A percentile compares a stretch with the other conserved stretches of the same genome.
These are phyloP conservation scores for Hypholoma sublateritium DNA, from an alignment of 768 basidiomycete genomes.

Conservation along the genomic window DNA sequence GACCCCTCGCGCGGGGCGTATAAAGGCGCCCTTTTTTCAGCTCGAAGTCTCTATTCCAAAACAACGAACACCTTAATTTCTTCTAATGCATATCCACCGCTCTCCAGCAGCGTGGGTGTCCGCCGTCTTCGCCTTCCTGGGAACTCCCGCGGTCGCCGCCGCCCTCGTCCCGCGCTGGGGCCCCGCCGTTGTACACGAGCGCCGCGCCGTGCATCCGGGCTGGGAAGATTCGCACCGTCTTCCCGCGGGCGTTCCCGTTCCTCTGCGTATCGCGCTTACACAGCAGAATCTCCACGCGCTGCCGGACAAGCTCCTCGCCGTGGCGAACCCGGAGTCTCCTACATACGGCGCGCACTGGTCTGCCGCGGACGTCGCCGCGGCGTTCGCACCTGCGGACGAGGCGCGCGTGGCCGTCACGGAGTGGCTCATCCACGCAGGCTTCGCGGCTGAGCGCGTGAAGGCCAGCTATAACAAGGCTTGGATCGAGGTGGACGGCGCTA, in stretches of 20 bases:
- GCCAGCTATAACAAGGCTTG: constrained; percentile 39
- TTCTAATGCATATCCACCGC: not conserved
- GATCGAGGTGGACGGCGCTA: constrained; percentile 39
- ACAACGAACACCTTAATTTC: not conserved
- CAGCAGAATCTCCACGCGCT: constrained; percentile 45
- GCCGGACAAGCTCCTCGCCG: constrained; percentile 41
- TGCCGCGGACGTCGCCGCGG: constrained; percentile 37
- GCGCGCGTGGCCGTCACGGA: constrained; percentile 36
- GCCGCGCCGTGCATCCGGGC: constrained; percentile 16
- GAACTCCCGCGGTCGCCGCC: not conserved
- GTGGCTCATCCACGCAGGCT: constrained; percentile 45
- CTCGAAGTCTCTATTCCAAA: not conserved
- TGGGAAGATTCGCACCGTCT: constrained; percentile 20
- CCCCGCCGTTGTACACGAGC: constrained; percentile 27
- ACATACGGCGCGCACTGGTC: constrained; percentile 54
- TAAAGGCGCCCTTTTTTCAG: not conserved
- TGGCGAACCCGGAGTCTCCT: constrained; percentile 48
- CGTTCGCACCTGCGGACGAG: constrained; percentile 45
- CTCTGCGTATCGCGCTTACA: constrained; percentile 47
- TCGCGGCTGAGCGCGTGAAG: constrained; percentile 34
- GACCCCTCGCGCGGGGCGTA: not conserved
- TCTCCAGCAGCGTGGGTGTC: too few relatives aligned
- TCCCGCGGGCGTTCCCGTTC: constrained; percentile 22
- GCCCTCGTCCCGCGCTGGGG: constrained; percentile 11
- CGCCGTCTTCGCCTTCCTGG: not conserved